Evolutionary conservation across 176 grass and related monocot genomes (phyloP).

Genomic region (Oryza nivara): DNA sequence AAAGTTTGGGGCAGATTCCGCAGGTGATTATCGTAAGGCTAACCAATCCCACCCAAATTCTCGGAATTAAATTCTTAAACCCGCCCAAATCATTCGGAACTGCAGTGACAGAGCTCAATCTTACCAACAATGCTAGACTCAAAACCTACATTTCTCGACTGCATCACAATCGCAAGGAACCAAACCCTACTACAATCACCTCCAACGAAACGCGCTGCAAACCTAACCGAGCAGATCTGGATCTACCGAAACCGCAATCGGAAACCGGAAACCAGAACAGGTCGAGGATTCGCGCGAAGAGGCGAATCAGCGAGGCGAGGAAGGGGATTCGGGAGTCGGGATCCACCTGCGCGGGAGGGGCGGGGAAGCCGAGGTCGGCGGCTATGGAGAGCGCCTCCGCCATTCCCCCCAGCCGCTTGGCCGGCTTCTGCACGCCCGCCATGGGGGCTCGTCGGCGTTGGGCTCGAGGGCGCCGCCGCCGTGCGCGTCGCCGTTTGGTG

Average conservation of each 20-base stretch:
- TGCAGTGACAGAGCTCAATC: background rate
- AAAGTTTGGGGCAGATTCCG: background rate
- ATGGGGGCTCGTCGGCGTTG: conserved; percentile 27
- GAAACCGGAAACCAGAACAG: background rate
- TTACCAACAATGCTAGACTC: background rate
- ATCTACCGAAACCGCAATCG: conserved; percentile 17
- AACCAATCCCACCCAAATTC: background rate
- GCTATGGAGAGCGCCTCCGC: conserved; percentile 91
- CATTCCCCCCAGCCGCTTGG: conserved; percentile 86
- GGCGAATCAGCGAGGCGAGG: background rate
- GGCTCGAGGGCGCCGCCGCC: background rate
- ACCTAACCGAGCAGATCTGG: background rate
- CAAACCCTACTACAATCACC: background rate
- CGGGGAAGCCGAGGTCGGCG: conserved; percentile 84
- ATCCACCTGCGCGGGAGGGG: conserved; percentile 69
- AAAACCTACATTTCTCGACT: too few species aligned
- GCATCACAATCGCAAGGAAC: too few species aligned
- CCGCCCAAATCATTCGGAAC: background rate
- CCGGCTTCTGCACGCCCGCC: conserved; percentile 53
- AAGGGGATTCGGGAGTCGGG: background rate
- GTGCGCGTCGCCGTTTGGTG: too few species aligned
- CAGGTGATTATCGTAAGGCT: background rate
- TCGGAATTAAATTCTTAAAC: background rate
- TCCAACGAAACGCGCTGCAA: too few species aligned
- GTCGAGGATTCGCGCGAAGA: background rate